Base-by-base conservation (phyloP, 106 monocot species). In the Acanthochlamys bracteata region DNA sequence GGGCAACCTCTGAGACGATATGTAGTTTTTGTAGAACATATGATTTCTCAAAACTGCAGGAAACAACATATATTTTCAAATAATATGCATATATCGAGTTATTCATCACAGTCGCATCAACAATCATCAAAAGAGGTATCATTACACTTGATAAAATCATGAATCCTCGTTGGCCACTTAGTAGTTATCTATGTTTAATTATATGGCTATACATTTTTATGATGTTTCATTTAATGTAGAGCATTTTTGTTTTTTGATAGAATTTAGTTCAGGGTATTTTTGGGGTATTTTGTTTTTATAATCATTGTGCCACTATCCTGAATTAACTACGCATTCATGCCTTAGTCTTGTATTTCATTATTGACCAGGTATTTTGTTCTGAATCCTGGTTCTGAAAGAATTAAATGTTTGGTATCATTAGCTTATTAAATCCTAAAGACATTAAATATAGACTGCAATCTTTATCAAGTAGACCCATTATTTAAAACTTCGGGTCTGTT, bases 71-170 rank as follows among this genome's bases (percentile, higher is more conserved):
- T 61, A 57, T 24, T 80, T 70, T 70, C 66, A n/a, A 46, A 25
- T 10, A 74, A 84, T 65, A 60, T 75, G 53, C 67, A 63, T 64
- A 63, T 84, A 62, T 71, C 81, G 16, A 69, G 49, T 69, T 71
- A 69, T 72, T 83, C 88, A 25, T 71, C 82, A 47, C 25, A 73
- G 33, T 63, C 81, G 62, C 66, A 63, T 47, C 60, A 75, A 41
- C 53, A 66, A 43, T 47, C 62, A 61, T 7, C 74, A 72, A 69
- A 80, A 43, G 66, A 84, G 83, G 88, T 83, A 59, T 24, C 16
- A n/a, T 27, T 10, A 20, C 17, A 11, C 42, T 33, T 51, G 6
- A 33, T 33, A 14, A 3, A 9, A 11, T 33, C 39, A 3, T 13
- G 27, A 2, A 22, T 54, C n/a, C 0, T 0, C 33, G 24, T 66